These are phyloP conservation scores for Podospora sp. DNA, from an alignment of 495 filamentous ascomycete genomes.

Conservation along the genomic window DNA sequence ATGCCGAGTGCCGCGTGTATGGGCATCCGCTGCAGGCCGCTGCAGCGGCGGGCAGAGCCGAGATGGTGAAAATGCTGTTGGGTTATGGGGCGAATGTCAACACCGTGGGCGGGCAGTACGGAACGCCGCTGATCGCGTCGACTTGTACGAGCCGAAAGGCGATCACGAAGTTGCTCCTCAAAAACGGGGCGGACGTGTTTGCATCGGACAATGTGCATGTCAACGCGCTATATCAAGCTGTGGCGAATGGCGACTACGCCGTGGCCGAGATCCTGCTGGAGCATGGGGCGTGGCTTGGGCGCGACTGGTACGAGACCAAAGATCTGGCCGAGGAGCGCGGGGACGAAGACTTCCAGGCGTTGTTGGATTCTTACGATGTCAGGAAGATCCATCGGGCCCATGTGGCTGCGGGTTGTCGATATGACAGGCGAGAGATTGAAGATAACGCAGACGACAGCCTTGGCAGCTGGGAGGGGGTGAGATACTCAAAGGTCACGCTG, in stretches of 20 bases:
- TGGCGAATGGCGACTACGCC: neutral
- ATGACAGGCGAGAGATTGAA: neutral
- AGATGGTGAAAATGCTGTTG: neutral
- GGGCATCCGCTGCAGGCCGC: neutral
- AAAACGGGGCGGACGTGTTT: neutral
- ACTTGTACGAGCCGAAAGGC: neutral
- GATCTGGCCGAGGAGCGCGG: neutral
- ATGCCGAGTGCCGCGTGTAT: neutral
- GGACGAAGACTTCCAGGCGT: neutral
- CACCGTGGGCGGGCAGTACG: neutral
- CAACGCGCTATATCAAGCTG: slow-evolving; percentile 9
- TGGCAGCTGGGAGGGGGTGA: neutral
- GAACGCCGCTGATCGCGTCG: neutral
- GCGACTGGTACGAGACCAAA: neutral
- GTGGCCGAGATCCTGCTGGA: slow-evolving; percentile 6
- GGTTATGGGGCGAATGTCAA: neutral
- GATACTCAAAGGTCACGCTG: neutral
- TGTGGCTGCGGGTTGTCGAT: neutral
- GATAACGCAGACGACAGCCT: neutral
- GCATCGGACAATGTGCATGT: slow-evolving; percentile 2
- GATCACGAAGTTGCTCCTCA: neutral
- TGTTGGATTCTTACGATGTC: neutral
- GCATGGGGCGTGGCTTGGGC: slow-evolving; percentile 4
- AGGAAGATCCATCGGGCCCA: neutral
- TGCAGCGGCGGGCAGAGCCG: neutral